Base-by-base conservation (phyloP, 2,329 filamentous ascomycete species). In the Cladosporium halotolerans region DNA sequence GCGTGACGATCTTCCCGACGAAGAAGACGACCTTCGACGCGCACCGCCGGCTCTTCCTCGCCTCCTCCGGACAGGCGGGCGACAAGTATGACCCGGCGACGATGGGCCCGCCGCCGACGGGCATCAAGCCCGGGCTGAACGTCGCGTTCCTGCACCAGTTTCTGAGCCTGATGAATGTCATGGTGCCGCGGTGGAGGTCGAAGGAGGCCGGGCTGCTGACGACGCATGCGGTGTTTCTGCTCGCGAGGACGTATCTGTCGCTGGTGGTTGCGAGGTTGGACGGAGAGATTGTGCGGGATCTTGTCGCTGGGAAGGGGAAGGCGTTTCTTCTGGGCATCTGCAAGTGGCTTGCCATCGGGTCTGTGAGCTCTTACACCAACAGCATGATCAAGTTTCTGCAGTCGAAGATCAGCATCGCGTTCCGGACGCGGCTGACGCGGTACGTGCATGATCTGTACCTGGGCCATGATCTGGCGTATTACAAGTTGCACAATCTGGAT, bases 321-420 rank as follows among this genome's bases (percentile, higher is more conserved):
- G 80, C 83, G 0, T 99, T 99, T 68, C 74, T 93, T 8, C 88
- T 85, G 83, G 93, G 93, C 5, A 86, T 99, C 44, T 69, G 85
- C 45, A 96, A 97, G 77, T 99, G 93, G 93, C 90, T 91, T 60
- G 90, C 92, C 3, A 85, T 99, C 34, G 93, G 93, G 40, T 89
- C 88, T 2, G 84, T 97, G 58, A 92, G 91, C 8, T 95, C 92
- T 0, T 99, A 99, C 67, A 96, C 92, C 47, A 99, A 99, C 70
- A 90, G 92, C 52, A 96, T 95, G 87, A 99, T 99, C 77, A 97
- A 97, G 71, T 99, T 88, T 72, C 79, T 99, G 58, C 92, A 99
- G 72, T 92, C 89, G 47, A 99, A 99, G 75, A 90, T 99, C 51
- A 96, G 92, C 6, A 99, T 99, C 60, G 92, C 95, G 33, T 99